Evolutionary conservation across 495 filamentous ascomycete genomes (phyloP).

Genomic region (Neurospora pannonica): DNA sequence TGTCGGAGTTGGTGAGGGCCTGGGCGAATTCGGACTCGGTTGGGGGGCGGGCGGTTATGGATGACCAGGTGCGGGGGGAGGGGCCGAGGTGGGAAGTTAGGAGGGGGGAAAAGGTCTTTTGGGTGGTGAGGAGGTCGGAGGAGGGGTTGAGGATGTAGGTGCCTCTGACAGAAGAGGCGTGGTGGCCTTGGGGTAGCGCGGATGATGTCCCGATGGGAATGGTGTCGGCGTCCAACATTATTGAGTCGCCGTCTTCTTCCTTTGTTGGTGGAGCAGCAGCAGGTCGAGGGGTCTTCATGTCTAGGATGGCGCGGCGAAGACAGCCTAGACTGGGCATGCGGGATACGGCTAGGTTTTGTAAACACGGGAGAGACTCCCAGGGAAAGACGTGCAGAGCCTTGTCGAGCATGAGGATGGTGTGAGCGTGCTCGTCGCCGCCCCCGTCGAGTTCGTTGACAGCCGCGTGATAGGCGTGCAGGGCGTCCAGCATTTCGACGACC

Average conservation of each 20-base stretch:
- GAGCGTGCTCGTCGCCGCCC: slow-evolving; percentile 35
- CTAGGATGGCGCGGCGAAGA: slow-evolving; percentile 47
- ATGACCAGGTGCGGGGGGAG: slow-evolving; percentile 52
- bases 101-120: slow-evolving; percentile 56
- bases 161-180: slow-evolving; percentile 52
- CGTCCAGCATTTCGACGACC: slow-evolving; percentile 73
- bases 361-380: slow-evolving; percentile 89
- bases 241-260: background rate
- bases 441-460: slow-evolving; percentile 33
- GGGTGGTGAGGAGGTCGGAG: slow-evolving; percentile 67
- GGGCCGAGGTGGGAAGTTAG: slow-evolving; percentile 46
- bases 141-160: slow-evolving; percentile 79
- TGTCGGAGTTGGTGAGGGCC: slow-evolving; percentile 47
- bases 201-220: background rate
- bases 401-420: slow-evolving; percentile 89
- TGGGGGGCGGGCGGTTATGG: slow-evolving; percentile 57
- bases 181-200: slow-evolving; percentile 32
- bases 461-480: slow-evolving; percentile 64
- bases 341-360: slow-evolving; percentile 69
- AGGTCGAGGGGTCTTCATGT: slow-evolving; percentile 12
- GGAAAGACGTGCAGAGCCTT: slow-evolving; percentile 83
- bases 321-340: slow-evolving; percentile 76
- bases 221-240: background rate
- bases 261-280: background rate
- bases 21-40: slow-evolving; percentile 66